Evolutionary conservation across 2,329 filamentous ascomycete genomes (phyloP).

Genomic region (Cordyceps tenuipes): DNA sequence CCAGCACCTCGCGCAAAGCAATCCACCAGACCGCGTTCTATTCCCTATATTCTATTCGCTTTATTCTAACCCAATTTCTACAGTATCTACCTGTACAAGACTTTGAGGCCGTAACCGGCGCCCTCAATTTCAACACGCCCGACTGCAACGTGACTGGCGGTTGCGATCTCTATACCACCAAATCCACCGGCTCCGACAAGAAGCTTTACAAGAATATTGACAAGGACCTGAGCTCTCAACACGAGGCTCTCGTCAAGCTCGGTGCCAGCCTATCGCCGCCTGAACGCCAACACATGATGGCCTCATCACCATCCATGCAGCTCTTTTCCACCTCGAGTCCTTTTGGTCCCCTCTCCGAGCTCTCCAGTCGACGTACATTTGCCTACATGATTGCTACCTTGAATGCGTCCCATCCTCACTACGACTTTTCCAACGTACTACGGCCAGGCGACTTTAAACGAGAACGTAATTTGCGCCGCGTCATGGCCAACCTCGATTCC

Average conservation of each 20-base stretch:
- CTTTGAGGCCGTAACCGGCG: slow-evolving; percentile 84
- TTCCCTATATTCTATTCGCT: not conserved
- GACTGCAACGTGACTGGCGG: slow-evolving; percentile 88
- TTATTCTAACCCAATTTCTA: slow-evolving; percentile 5
- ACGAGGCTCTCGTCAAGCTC: slow-evolving; percentile 78
- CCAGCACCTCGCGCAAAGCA: not conserved
- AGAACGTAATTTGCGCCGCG: slow-evolving; percentile 68
- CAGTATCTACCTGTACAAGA: slow-evolving; percentile 88
- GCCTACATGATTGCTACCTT: slow-evolving; percentile 94
- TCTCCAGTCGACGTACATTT: slow-evolving; percentile 83
- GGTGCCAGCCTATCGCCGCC: slow-evolving; percentile 83
- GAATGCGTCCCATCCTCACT: slow-evolving; percentile 84
- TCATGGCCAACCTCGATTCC: slow-evolving; percentile 82
- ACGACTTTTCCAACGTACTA: slow-evolving; percentile 91
- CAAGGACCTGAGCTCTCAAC: slow-evolving; percentile 80
- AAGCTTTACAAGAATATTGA: slow-evolving; percentile 96
- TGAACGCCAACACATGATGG: slow-evolving; percentile 61
- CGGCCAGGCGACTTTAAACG: slow-evolving; percentile 84
- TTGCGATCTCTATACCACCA: slow-evolving; percentile 96
- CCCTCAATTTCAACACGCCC: slow-evolving; percentile 90
- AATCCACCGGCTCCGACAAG: slow-evolving; percentile 90
- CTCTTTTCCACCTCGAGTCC: slow-evolving; percentile 74
- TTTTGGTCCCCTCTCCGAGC: slow-evolving; percentile 82
- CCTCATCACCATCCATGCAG: slow-evolving; percentile 50
- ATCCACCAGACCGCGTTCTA: not conserved